These are phyloP conservation scores for Lodderomyces jiufengensis DNA, from an alignment of 1,139 yeast genomes.

Conservation along the genomic window DNA sequence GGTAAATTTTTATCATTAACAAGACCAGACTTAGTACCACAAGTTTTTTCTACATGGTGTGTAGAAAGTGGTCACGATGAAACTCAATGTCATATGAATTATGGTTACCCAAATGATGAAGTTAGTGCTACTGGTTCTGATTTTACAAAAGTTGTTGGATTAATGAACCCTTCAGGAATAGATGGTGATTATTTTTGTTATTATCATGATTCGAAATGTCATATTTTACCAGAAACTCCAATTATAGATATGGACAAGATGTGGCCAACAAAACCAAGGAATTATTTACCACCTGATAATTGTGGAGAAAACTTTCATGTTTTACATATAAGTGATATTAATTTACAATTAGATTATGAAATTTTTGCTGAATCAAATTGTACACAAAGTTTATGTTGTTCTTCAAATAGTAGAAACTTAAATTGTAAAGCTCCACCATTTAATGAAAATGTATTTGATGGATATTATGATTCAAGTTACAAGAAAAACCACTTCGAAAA, in stretches of 20 bases:
- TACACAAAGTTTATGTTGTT: conserved; percentile 26
- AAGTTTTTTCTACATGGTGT: conserved; percentile 43
- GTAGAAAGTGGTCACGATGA: conserved; percentile 30
- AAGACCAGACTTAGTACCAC: conserved; percentile 41
- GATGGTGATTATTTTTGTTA: conserved; percentile 57
- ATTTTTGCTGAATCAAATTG: conserved; percentile 29
- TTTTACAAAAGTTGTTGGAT: conserved; percentile 42
- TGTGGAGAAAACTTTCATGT: conserved; percentile 22
- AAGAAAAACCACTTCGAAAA: conserved; percentile 21
- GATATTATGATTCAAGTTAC: conserved; percentile 24
- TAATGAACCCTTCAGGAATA: conserved; percentile 44
- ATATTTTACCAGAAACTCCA: conserved; percentile 44
- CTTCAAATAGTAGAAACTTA: conserved; percentile 19
- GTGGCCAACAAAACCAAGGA: conserved; percentile 38
- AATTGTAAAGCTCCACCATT: conserved; percentile 11
- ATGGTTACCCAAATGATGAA: conserved; percentile 21
- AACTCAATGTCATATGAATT: conserved; percentile 20
- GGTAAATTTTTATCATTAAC: conserved; percentile 39
- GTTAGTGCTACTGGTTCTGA: conserved; percentile 27
- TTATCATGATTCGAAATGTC: conserved; percentile 39
- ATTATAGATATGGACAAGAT: conserved; percentile 33
- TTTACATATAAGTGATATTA: conserved; percentile 27
- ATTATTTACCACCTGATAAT: conserved; percentile 24
- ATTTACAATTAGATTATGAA: conserved; percentile 23
- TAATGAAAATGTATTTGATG: conserved; percentile 12